These are phyloP conservation scores for Colletotrichum sp. DNA, from an alignment of 2,329 filamentous ascomycete species.

Conservation along the genomic window DNA sequence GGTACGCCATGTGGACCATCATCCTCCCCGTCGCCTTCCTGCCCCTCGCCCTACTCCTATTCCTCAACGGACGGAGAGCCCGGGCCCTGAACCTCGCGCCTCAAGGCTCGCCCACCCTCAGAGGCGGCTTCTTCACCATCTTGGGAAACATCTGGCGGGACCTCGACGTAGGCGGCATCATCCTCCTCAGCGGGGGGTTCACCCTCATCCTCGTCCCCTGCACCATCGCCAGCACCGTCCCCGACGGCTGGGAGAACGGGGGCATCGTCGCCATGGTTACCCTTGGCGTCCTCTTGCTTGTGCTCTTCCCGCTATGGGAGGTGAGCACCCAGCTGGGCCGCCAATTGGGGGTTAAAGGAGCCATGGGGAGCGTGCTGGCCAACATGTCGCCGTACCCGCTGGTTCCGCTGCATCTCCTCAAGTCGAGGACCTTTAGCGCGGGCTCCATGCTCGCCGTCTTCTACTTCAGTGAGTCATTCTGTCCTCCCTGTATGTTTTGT, in stretches of 20 bases:
- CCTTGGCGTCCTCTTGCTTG: not conserved
- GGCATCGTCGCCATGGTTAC: not conserved
- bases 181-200: not conserved
- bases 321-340: not conserved
- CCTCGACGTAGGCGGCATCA: constrained; percentile 21
- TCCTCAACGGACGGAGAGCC: not conserved
- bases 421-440: not conserved
- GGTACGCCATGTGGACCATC: constrained; percentile 59
- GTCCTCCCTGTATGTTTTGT: not conserved
- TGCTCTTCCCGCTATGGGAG: not conserved
- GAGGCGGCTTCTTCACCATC: not conserved
- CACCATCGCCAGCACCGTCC: not conserved
- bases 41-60: constrained; percentile 42
- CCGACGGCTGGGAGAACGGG: not conserved
- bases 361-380: not conserved
- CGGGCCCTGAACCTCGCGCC: not conserved
- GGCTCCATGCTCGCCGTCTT: not conserved
- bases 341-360: not conserved
- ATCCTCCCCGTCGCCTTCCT: constrained; percentile 62
- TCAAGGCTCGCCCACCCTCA: not conserved
- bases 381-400: not conserved
- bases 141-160: not conserved
- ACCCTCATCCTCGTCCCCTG: not conserved
- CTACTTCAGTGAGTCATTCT: not conserved
- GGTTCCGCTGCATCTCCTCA: not conserved